Conservation (phyloP, 345 rosid genomes). For the Angophora floribunda region DNA sequence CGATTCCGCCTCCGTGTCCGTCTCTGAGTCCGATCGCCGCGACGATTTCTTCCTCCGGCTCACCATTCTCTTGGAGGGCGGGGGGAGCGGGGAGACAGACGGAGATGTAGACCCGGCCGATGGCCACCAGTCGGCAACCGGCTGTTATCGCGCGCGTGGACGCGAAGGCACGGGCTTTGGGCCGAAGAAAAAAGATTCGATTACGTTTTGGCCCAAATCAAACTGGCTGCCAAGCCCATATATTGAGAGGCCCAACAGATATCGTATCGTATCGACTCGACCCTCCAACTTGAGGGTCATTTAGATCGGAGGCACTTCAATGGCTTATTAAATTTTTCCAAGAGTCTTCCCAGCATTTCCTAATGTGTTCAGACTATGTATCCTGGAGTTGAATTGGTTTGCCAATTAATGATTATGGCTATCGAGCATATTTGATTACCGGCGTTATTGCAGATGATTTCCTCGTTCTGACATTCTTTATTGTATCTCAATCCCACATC, state of each 20-base stretch:
- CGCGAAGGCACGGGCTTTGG: background rate
- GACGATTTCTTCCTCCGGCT: background rate
- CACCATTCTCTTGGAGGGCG: background rate
- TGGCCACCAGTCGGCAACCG: background rate
- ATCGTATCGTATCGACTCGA: background rate
- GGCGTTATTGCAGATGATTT: background rate
- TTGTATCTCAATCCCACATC: background rate
- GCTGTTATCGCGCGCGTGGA: background rate
- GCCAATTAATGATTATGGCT: accelerated
- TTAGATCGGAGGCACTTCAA: background rate
- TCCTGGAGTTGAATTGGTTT: accelerated
- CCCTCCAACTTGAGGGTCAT: background rate
- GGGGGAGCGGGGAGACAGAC: background rate
- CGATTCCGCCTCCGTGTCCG: background rate
- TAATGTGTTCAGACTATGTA: background rate
- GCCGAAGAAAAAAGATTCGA: background rate
- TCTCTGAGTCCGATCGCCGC: background rate
- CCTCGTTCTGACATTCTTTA: background rate
- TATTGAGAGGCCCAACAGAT: background rate
- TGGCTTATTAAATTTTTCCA: background rate
- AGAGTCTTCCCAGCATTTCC: accelerated
- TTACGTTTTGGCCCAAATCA: background rate
- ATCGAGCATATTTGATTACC: background rate
- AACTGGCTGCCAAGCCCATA: background rate
- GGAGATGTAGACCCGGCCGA: background rate